Percentiles rank a stretch among this genome's conserved stretches.
phyloP scores from a whole-genome alignment of 1,284 basidiomycete species.

The Wallemia hederae region DNA sequence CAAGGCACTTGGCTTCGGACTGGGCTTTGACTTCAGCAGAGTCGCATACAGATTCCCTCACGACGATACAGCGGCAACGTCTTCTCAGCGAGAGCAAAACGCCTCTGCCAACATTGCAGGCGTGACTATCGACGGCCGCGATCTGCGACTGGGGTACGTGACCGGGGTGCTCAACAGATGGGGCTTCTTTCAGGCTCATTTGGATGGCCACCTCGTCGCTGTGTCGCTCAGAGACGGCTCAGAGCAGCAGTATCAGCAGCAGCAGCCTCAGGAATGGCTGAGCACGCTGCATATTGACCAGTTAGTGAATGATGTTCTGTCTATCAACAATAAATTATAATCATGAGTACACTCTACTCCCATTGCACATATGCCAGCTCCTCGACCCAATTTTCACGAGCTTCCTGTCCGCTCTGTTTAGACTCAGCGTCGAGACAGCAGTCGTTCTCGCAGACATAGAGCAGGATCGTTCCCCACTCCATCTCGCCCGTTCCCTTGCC shows the following conservation, averaged over 20 bases:
- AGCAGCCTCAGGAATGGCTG: neutral
- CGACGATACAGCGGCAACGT: neutral
- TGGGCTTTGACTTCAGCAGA: neutral
- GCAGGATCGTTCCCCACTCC: neutral
- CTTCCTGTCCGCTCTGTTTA: neutral
- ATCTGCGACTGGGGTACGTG: neutral
- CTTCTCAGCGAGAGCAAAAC: neutral
- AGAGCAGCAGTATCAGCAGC: neutral
- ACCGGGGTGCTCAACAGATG: neutral
- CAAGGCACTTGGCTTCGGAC: conserved; percentile 32
- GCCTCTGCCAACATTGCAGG: neutral
- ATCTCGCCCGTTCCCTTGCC: neutral
- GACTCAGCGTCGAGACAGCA: neutral
- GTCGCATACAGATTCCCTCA: neutral
- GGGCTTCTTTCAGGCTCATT: neutral
- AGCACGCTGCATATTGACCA: neutral
- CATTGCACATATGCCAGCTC: neutral
- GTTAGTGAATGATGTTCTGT: neutral
- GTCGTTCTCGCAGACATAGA: neutral
- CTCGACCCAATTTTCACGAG: neutral
- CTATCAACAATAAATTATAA: neutral
- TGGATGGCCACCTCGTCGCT: neutral
- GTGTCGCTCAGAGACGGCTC: neutral
- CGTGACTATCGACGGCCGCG: neutral
- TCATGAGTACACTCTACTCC: neutral